Percentiles rank a stretch among this genome's conserved stretches.
Conservation (phyloP, 331 rosid genomes). For the Spiraea crenata region DNA sequence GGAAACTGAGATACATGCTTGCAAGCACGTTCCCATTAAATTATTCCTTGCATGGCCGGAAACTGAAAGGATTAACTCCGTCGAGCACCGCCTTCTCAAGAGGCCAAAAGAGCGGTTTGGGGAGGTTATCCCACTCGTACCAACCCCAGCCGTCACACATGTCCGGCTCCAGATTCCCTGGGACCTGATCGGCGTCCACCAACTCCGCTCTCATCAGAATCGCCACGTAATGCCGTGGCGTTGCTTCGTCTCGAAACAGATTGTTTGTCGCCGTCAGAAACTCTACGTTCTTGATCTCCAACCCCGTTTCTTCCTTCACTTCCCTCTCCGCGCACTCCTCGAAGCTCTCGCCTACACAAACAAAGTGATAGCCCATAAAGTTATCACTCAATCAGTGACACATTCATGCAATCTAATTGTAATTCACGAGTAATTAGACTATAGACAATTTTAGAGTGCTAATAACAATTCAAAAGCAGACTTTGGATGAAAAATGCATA, state of each 20-base stretch:
- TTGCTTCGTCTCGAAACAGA: constrained; percentile 35
- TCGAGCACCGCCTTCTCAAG: constrained; percentile 40
- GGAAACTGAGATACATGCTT: too few species aligned
- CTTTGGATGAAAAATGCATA: background rate
- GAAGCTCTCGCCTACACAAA: constrained; percentile 57
- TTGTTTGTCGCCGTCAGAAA: constrained; percentile 46
- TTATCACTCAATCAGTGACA: too few species aligned
- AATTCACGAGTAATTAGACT: background rate
- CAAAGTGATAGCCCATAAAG: background rate
- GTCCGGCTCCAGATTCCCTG: constrained; percentile 47
- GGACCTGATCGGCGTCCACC: constrained; percentile 27
- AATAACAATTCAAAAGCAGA: too few species aligned
- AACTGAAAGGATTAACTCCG: constrained; percentile 53
- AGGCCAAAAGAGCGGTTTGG: constrained; percentile 60
- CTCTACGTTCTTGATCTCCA: constrained; percentile 40
- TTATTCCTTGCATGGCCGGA: too few species aligned
- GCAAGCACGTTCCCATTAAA: too few species aligned
- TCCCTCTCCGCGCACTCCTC: constrained; percentile 69
- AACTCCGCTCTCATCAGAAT: constrained; percentile 40
- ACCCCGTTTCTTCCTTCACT: constrained; percentile 68
- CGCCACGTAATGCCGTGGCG: constrained; percentile 48
- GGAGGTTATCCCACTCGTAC: constrained; percentile 52
- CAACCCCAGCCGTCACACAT: constrained; percentile 74
- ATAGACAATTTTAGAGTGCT: too few species aligned
- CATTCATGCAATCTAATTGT: too few species aligned